Percentiles rank a stretch among this genome's conserved stretches.
Conservation (phyloP, 73 alveolate genomes). For the Tetrahymena borealis region DNA sequence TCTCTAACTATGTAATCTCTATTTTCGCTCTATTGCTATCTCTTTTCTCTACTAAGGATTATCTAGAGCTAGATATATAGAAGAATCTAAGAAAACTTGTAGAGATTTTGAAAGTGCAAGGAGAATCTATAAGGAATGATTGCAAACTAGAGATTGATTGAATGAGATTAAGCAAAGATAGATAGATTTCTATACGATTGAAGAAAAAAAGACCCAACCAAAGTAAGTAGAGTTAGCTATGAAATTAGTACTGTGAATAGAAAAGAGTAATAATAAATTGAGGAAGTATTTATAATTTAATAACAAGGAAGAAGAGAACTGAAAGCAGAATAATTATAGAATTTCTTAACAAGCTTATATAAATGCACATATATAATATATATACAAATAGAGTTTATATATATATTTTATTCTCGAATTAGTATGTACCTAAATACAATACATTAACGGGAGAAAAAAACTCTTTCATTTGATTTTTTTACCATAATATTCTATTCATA, state of each 20-base stretch:
- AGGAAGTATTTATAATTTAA: background rate
- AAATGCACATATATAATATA: background rate
- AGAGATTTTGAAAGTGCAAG: too few species aligned
- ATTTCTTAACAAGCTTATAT: background rate
- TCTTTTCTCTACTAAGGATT: background rate
- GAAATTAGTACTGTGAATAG: too few species aligned
- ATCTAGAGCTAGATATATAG: background rate
- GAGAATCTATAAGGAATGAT: too few species aligned
- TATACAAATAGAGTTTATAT: background rate
- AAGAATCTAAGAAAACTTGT: background rate
- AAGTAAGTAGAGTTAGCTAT: too few species aligned
- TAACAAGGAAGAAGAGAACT: background rate
- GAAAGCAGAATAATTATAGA: background rate
- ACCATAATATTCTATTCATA: too few species aligned
- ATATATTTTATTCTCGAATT: background rate
- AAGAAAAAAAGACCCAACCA: too few species aligned
- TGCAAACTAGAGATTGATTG: too few species aligned
- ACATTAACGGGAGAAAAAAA: background rate
- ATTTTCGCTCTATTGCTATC: background rate
- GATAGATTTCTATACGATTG: too few species aligned
- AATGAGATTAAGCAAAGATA: too few species aligned
- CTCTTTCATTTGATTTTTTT: background rate
- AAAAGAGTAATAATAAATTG: too few species aligned
- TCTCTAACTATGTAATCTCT: background rate
- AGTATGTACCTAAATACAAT: background rate